Evolutionary conservation across 2,329 filamentous ascomycete species (phyloP).

Genomic region (Colletotrichum costaricense): DNA sequence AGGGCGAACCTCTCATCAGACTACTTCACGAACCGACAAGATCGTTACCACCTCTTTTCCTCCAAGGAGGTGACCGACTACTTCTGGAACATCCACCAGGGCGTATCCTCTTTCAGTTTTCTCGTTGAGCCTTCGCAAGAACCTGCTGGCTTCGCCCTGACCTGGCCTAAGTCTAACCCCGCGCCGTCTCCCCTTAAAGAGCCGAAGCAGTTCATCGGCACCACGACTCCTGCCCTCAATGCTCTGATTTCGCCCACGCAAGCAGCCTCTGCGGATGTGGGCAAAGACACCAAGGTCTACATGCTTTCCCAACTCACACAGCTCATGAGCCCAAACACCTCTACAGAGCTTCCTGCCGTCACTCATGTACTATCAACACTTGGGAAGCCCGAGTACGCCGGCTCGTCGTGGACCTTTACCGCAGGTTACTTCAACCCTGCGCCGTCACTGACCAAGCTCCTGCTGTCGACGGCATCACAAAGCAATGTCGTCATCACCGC

Average conservation of each 20-base stretch:
- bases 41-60: conserved; percentile 92
- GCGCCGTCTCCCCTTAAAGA: conserved; percentile 80
- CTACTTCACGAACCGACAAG: conserved; percentile 96
- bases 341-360: conserved; percentile 88
- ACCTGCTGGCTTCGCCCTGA: conserved; percentile 67
- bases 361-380: conserved; percentile 79
- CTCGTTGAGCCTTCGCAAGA: conserved; percentile 73
- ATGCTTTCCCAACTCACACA: conserved; percentile 90
- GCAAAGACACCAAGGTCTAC: conserved; percentile 79
- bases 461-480: conserved; percentile 77
- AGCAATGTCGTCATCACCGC: conserved; percentile 90
- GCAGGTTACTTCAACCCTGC: conserved; percentile 99
- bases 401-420: conserved; percentile 93
- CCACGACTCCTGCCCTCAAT: conserved; percentile 74
- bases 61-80: conserved; percentile 84
- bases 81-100: conserved; percentile 81
- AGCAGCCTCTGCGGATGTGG: conserved; percentile 38
- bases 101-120: conserved; percentile 85
- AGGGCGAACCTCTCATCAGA: conserved; percentile 89
- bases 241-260: conserved; percentile 70
- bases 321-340: conserved; percentile 80
- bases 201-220: conserved; percentile 75
- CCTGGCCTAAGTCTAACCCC: conserved; percentile 82
- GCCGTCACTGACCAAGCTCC: conserved; percentile 80
- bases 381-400: conserved; percentile 69